Conservation (phyloP, 805 yeast genomes). For the Yamadazyma tumulicola region DNA sequence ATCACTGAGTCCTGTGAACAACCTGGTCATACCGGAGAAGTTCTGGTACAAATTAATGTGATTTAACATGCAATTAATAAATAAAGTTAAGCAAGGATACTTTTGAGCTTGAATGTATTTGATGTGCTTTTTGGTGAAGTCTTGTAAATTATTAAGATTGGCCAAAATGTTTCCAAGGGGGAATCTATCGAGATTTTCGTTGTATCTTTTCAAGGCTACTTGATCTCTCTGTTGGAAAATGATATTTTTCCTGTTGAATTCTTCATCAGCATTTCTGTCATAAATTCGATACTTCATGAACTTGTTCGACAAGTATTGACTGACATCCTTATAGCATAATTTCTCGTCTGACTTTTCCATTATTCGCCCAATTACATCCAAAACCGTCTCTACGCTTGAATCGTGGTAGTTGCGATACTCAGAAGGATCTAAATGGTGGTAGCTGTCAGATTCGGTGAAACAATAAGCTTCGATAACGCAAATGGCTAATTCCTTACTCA, state of each 20-base stretch:
- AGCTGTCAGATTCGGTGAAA: conserved; percentile 12
- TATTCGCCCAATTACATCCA: conserved; percentile 31
- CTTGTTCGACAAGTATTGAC: conserved; percentile 26
- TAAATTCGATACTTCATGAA: conserved; percentile 22
- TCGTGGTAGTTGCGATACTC: conserved; percentile 16
- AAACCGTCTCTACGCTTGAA: conserved; percentile 23
- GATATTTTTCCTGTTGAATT: conserved; percentile 10
- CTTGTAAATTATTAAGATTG: conserved; percentile 21
- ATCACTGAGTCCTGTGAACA: conserved; percentile 16
- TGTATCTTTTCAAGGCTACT: conserved; percentile 20
- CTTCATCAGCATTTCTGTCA: conserved; percentile 22
- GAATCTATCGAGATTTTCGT: conserved; percentile 22
- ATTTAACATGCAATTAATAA: conserved; percentile 34
- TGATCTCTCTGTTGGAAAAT: conserved; percentile 5
- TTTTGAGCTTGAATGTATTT: conserved; percentile 15
- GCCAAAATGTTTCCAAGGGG: conserved; percentile 31
- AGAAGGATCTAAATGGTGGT: conserved; percentile 1
- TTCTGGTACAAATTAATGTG: conserved; percentile 34
- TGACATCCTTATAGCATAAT: conserved; percentile 25
- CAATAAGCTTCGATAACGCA: conserved; percentile 36
- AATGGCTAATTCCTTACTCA: conserved; percentile 30
- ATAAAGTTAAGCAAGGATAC: conserved; percentile 20
- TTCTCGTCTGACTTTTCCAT: conserved; percentile 12
- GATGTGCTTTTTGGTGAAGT: conserved; percentile 22
- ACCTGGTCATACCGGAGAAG: conserved; percentile 26